These are phyloP conservation scores for Trypanosoma theileri DNA, from an alignment of 208 protist genomes.

Conservation along the genomic window DNA sequence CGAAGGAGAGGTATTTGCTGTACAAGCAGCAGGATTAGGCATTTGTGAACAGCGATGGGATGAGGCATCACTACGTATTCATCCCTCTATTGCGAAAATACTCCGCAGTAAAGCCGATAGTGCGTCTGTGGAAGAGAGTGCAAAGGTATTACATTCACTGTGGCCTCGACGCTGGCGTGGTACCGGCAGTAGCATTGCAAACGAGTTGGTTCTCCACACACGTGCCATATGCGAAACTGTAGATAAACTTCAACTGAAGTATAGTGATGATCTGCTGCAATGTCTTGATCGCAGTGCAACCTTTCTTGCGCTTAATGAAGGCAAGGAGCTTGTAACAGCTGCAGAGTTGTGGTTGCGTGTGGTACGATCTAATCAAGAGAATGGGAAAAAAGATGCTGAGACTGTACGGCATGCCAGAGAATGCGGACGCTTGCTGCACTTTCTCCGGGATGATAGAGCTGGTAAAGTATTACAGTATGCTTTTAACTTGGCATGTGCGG, in stretches of 20 bases:
- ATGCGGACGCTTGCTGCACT: conserved; percentile 79
- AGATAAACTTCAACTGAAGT: conserved; percentile 21
- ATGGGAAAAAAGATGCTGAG: conserved; percentile 28
- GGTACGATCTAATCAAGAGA: conserved; percentile 11
- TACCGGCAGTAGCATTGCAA: conserved; percentile 48
- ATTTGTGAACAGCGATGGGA: conserved; percentile 74
- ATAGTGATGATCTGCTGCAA: conserved; percentile 39
- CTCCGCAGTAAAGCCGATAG: conserved; percentile 26
- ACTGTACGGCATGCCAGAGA: conserved; percentile 59
- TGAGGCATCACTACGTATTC: conserved; percentile 54
- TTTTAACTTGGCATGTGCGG: conserved; percentile 31
- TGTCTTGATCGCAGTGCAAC: conserved; percentile 68
- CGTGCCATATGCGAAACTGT: conserved; percentile 37
- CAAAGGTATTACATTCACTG: conserved; percentile 38
- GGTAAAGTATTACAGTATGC: conserved; percentile 52
- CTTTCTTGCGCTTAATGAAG: conserved; percentile 66
- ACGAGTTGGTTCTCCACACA: conserved; percentile 78
- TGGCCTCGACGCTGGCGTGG: conserved; percentile 84
- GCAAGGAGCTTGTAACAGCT: conserved; percentile 54
- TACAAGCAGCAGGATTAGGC: conserved; percentile 44
- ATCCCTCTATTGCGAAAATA: conserved; percentile 47
- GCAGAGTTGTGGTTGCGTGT: conserved; percentile 64
- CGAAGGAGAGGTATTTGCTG: conserved; percentile 40
- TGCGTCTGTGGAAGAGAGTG: conserved; percentile 26
- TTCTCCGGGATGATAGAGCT: conserved; percentile 54